Base-by-base conservation (phyloP, 116 monocot genomes). In the Papilionanthe hybrid region DNA sequence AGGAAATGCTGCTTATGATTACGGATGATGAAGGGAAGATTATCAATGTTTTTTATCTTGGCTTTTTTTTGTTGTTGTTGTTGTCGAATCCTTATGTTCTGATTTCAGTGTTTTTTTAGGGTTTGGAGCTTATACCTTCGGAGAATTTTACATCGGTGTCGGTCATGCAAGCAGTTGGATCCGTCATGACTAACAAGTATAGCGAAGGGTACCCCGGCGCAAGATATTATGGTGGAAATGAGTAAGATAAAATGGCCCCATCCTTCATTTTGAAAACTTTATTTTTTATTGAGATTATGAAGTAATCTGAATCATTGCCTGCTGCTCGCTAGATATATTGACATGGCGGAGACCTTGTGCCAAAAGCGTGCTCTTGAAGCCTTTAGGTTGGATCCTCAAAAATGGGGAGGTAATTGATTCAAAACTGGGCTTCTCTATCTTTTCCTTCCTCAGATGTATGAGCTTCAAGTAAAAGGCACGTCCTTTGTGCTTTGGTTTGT, bases 141-240 rank as follows among this genome's bases (percentile, higher is more conserved):
- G 99, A 99, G 86, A 99, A 99, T 80, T 99, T 99, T 83, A 99
- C 99, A 1, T 99, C 99, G 0, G 72, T 95, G 17, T 95, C 99
- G 5, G 99, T 99, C 48, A 95, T 99, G 95, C 93, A 99, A 92
- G 99, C 95, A 0, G 95, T 99, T 55, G 99, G 99, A 77, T 95
- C 95, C 41, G 78, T 95, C 75, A 95, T 99, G 95, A 99, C 95
- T 3, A 99, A 99, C 85, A 99, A 99, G 79, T 99, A 99, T 86
- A 95, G 95, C 66, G 99, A 99, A 78, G 99, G 99, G 27, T 95
- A 95, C 73, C 99, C 99, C n/a, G 99, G 99, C 32, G 95, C 95
- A 37, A 92, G 99, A 95, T 99, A 99, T 79, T 99, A 99, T 78
- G 99, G 99, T 75, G 99, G 99, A 79, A 99, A 99, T 78, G 99